Base-by-base conservation (phyloP, 148 eudicot species). In the Vaccinium darrowii region DNA sequence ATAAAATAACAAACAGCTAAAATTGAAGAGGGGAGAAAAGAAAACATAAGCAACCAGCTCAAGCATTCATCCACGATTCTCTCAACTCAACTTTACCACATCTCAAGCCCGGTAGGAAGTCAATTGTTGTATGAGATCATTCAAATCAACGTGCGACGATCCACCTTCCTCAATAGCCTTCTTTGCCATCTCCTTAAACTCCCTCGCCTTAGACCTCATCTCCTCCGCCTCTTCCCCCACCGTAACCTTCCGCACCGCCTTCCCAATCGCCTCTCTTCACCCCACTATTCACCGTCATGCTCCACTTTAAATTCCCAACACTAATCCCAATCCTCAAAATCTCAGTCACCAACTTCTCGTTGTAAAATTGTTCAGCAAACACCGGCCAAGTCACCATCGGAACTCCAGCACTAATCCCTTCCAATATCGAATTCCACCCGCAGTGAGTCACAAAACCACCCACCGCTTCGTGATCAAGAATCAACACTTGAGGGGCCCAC, bases 101-200 rank as follows among this genome's bases (percentile, higher is more conserved):
- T 51, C 58, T 77, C 6, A 76, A 76, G 25, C 33, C 1, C 12
- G 21, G 62, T 49, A 13, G 8, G 81, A 50, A 19, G 50, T 80
- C 56, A 90, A 19, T 21, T 90, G 87, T 36, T 63, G 25, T 0
- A 90, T 84, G 76, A 88, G 72, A 84, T 62, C 58, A 76, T 39
- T 49, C 63, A 88, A 30, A 63, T 84, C 85, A 25, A 25, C 13
- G 16, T 81, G 76, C 1, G 92, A 90, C 12, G 92, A 92, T 25
- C 92, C 91, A 1, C 90, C 94, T 84, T 86, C 84, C 56, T 83
- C 79, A 19, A 90, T 85, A n/a, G 87, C 90, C 88, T 51, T 85
- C 82, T 78, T 81, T 9, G 94, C 93, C 92, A 65, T 63, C 47
- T 90, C 88, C 58, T 81, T 84, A 14, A 85, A 74, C 36, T 16